Base-by-base conservation (phyloP, 192 early-diverging fungal species). In the Coemansia sp. region DNA sequence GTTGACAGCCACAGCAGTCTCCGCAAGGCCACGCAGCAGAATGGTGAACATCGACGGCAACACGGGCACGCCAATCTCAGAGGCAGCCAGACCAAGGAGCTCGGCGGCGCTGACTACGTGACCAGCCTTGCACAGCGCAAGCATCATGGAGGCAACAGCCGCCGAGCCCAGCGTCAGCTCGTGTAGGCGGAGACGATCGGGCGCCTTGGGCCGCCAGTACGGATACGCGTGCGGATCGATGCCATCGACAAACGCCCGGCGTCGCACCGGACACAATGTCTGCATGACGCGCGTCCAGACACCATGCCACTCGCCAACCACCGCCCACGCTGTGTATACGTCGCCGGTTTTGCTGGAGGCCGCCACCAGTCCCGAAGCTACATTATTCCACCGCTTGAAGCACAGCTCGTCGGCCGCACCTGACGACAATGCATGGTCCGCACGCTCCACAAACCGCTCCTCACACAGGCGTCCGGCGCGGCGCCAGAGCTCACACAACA, bases 341-440 rank as follows among this genome's bases (percentile, higher is more conserved):
- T 42, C 61, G 16, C 43, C 60, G 14, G 58, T 57, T 12, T 20
- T 50, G 62, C 66, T 63, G 19, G 63, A 53, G 4, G 60, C 6
- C 9, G 55, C 67, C 2, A 69, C 46, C 9, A 69, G 37, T 40
- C 68, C 65, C 64, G 79, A 81, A 7, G 74, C 73, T 8, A 81
- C 74, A 56, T 81, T 70, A 67, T 70, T 73, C 79, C 79, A 81
- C 42, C 79, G 67, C 67, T 76, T 81, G 56, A 81, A 73, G 54
- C 64, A 67, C 67, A 81, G 68, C 51, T 81, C 73, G 22, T 56
- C 45, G 7, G 38, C 11, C 10, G 5, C 45, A 38, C 48, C 65
- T n/a, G 38, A 53, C 10, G 41, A 41, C 16, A 53, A 44, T 4
- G 10, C 42, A 10, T 25, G 54, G 10, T 44, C 40, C 19, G 32